Evolutionary conservation across 169 alveolate genomes (phyloP), one percentile per base, ranked within the genome.

Genomic region (Pseudocohnilembus persalinus): DNA sequence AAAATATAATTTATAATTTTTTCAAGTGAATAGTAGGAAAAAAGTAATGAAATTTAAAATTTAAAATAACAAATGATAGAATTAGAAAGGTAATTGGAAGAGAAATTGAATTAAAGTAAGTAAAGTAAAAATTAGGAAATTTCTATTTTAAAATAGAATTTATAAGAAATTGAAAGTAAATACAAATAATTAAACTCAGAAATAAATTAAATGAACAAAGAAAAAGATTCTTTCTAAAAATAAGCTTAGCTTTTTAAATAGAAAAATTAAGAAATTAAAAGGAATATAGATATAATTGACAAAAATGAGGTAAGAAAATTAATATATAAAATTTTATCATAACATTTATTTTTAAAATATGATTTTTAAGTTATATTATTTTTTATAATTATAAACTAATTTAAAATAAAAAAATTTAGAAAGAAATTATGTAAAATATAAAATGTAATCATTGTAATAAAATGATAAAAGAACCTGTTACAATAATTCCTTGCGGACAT

Each of bases 401-500:
- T 1, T n/a, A n/a, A 20, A 29, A 29, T 26, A 1, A 63, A 32
- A n/a, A 73, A 15, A 77, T 20, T 32, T 80, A 86, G 90, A 74
- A 75, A 86, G 90, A 86, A 75, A 86, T 86, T 15, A 31, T 80
- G 74, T 80, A 86, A 74, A 82, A 74, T 15, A 63, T 86, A 25
- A 68, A 83, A 49, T 86, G 90, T 64, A 74, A 79, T 28, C 81
- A 74, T 29, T 86, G 90, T 35, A 77, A 76, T 28, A 86, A 86
- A 73, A 79, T 80, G 29, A 86, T 86, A 0, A 86, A 86, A 81
- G 83, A 86, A 28, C 90, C 90, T 74, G 85, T 86, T 11, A 86
- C 90, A 0, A 74, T 86, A 4, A 86, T 86, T 34, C 90, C 90
- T 30, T 86, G 90, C 75, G 90, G 90, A 24, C 90, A 86, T 65